Evolutionary conservation across 1,284 basidiomycete species (phyloP), one percentile per base, ranked within the genome.

Genomic region (Stygiomarasmius scandens): DNA sequence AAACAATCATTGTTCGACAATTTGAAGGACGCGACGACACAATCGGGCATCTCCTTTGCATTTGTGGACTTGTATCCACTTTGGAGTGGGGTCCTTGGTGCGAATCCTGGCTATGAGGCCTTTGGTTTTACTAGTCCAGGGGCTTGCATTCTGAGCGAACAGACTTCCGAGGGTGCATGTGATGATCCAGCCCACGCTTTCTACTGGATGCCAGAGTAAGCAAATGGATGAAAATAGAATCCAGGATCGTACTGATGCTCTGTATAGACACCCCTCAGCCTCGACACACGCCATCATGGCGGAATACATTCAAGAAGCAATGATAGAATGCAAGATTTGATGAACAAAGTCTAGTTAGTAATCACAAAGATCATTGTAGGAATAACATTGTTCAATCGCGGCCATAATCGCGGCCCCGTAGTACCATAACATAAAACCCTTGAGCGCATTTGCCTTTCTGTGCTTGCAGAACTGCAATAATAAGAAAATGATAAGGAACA

Each of bases 171-270:
- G 3, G 69, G 63, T 0, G 63, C 60, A 12, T 82, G 80, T 49
- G 47, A 60, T 25, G 80, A 83, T 58, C 80, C 82, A 2, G 76
- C 77, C 38, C 77, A 76, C 58, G 72, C 71, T 22, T 81, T 83
- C 61, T 81, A 82, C 59, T 84, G 81, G 75, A 74, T 82, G 16
- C 66, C 70, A 22, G 76, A 74, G 82, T 81, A 58, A 64, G 77
- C 64, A 10, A 3, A 38, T 36, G 29, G 3, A 16, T 0, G 32
- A 19, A 32, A 25, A 12, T 16, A 36, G 41, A 25, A 36, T 3
- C 25, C n/a, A 23, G 32, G 8, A n/a, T 53, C 32, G 22, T 36
- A 5, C 44, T 43, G 8, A 25, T 19, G 5, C 20, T 25, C 9
- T 20, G 12, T 2, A 16, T 53, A 80, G 78, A 27, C 74, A 76